A percentile compares a stretch with the other conserved stretches of the same genome.
These are phyloP conservation scores for Osmanthus fragrans DNA, from an alignment of 257 asterid species.

Conservation along the genomic window DNA sequence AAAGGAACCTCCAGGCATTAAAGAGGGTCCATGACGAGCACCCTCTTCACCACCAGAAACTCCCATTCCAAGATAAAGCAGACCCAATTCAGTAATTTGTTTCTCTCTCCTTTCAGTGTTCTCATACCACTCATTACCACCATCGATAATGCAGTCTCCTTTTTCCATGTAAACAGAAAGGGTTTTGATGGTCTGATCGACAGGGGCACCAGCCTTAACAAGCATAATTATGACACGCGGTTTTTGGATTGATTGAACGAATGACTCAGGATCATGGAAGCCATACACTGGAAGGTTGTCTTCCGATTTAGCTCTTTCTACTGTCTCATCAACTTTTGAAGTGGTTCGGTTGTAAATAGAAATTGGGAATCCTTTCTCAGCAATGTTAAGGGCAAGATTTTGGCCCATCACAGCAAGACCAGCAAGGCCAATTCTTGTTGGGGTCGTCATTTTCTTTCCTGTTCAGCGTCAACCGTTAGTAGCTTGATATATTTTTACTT, in stretches of 20 bases:
- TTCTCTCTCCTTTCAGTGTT: constrained; percentile 76
- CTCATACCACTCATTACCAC: constrained; percentile 82
- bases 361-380: constrained; percentile 69
- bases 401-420: constrained; percentile 87
- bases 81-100: constrained; percentile 48
- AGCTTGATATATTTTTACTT: not conserved
- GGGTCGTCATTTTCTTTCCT: constrained; percentile 45
- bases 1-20: constrained; percentile 79
- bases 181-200: constrained; percentile 65
- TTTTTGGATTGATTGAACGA: constrained; percentile 64
- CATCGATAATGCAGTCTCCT: constrained; percentile 75
- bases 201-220: constrained; percentile 74
- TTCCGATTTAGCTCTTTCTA: constrained; percentile 62
- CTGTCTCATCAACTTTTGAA: constrained; percentile 74
- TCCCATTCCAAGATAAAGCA: constrained; percentile 76
- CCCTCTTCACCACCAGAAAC: constrained; percentile 87
- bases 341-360: constrained; percentile 72
- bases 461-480: constrained; percentile 11
- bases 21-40: constrained; percentile 68
- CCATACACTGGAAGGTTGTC: constrained; percentile 67
- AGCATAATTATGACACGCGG: constrained; percentile 70
- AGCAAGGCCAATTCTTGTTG: constrained; percentile 72
- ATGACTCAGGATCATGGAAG: constrained; percentile 63
- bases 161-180: constrained; percentile 65
- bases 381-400: constrained; percentile 69